phyloP scores from a whole-genome alignment of 2,329 filamentous ascomycete genomes.

The Tolypocladium tundrense region DNA sequence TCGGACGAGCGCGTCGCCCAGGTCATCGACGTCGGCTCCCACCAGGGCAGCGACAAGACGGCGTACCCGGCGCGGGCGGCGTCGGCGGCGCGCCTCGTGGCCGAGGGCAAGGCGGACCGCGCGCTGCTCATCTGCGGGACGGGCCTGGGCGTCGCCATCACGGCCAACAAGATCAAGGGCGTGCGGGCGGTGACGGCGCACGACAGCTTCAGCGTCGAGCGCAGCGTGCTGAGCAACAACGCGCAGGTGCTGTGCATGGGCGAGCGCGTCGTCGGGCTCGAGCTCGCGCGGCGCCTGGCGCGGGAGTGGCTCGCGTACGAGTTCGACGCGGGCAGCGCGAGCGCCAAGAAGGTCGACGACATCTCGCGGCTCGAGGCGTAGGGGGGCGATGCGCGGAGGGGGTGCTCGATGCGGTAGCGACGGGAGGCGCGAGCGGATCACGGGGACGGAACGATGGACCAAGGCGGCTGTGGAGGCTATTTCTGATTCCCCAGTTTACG shows the following conservation, averaged over 20 bases:
- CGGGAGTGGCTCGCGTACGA: conserved; percentile 78
- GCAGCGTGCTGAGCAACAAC: conserved; percentile 72
- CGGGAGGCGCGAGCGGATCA: too few relatives aligned
- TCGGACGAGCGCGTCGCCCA: conserved; percentile 54
- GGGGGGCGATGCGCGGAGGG: neutral
- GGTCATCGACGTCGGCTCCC: conserved; percentile 66
- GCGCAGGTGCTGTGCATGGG: conserved; percentile 83
- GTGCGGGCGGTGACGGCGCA: conserved; percentile 83
- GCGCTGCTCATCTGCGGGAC: conserved; percentile 79
- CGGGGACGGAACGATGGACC: too few relatives aligned
- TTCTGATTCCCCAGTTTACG: too few relatives aligned
- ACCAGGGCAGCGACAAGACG: conserved; percentile 58
- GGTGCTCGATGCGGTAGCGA: neutral
- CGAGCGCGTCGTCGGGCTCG: conserved; percentile 71
- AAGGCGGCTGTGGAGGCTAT: too few relatives aligned
- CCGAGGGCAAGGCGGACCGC: conserved; percentile 58
- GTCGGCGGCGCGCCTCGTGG: conserved; percentile 55
- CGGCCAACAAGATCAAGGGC: conserved; percentile 80
- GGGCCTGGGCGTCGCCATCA: conserved; percentile 76
- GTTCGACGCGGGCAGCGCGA: conserved; percentile 53
- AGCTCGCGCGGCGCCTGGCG: conserved; percentile 66
- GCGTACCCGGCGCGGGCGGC: conserved; percentile 74
- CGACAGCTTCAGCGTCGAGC: conserved; percentile 75
- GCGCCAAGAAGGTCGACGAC: conserved; percentile 33
- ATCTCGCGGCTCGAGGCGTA: conserved; percentile 27